phyloP scores from a whole-genome alignment of 208 protist genomes.

The Blastocrithidia nonstop region DNA sequence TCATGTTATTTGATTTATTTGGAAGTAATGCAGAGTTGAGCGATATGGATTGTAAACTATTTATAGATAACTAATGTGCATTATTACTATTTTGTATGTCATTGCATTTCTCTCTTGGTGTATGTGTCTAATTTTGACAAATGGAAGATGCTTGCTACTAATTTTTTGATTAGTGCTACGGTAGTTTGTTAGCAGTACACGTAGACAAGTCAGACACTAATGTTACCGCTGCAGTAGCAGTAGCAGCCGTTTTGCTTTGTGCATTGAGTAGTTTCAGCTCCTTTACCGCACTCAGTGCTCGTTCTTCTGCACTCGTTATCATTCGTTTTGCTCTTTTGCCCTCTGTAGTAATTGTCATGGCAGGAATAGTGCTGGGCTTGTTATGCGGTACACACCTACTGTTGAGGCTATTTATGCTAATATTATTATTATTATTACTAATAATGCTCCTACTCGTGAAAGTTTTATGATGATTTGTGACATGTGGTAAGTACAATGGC shows the following conservation, averaged over 20 bases:
- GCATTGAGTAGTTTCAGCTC: not conserved
- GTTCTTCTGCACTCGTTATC: no score
- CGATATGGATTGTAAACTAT: no score
- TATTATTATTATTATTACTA: not conserved
- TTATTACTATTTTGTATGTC: constrained; percentile 7
- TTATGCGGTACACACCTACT: constrained; percentile 11
- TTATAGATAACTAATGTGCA: no score
- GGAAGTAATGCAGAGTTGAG: no score
- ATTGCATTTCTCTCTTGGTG: not conserved
- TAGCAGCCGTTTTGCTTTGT: not conserved
- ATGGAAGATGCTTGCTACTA: not conserved
- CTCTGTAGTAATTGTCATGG: not conserved
- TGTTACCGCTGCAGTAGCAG: not conserved
- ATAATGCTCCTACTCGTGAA: not conserved
- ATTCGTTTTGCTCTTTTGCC: no score
- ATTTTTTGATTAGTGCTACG: no score
- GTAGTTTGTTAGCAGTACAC: no score
- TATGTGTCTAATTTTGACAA: not conserved
- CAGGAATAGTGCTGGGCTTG: constrained; percentile 10
- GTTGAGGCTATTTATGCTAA: not conserved
- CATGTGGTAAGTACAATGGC: not conserved
- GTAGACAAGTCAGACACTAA: not conserved
- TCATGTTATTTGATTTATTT: no score
- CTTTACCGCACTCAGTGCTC: constrained; percentile 6
- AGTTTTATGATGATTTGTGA: not conserved